Evolutionary conservation across 2,329 filamentous ascomycete genomes (phyloP), one percentile per base, ranked within the genome.

Genomic region (Arthrobotrys entomopaga): DNA sequence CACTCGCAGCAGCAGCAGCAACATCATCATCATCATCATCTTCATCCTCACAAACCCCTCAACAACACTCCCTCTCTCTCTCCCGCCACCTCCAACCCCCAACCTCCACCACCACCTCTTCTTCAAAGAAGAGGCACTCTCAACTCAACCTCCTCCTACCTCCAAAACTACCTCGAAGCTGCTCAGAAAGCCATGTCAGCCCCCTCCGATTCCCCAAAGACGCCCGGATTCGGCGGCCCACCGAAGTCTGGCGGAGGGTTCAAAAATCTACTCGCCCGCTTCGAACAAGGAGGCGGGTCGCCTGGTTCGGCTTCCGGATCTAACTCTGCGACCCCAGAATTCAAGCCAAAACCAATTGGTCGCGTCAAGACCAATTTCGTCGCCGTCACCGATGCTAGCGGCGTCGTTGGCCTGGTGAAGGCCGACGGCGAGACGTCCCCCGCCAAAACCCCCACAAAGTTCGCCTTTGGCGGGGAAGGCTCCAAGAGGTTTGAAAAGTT

Each of bases 311-410:
- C 46, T 19, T 26, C 59, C n/a, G 54, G 54, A 16, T 63, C 65
- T 46, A 64, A 76, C 11, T 50, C 65, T 16, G 50, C 64, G 26
- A 73, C 69, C 52, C 77, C 76, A n/a, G 77, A 78, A 43, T 77
- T 77, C 60, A 74, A 67, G 4, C 77, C 78, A 7, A 79, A 73
- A 43, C 77, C 77, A 13, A 70, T 77, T 26, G 64, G 71, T 42
- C 69, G 65, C 43, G 75, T 79, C 22, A 77, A 75, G 54, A 78
- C 78, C 20, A 77, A 77, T 13, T 79, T 79, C 53, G 77, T 79
- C 59, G 77, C 78, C 20, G 75, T 79, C 40, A 75, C 67, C 15
- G 76, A 75, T 40, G 64, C 72, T 15, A 65, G 49, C 24, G 71
- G 76, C 43, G 64, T 65, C 4, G 61, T 77, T 20, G 78, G 78